A percentile compares a stretch with the other conserved stretches of the same genome.
Evolutionary conservation across 2,329 filamentous ascomycete genomes (phyloP).

Genomic region (Zasmidium citrigriseum): DNA sequence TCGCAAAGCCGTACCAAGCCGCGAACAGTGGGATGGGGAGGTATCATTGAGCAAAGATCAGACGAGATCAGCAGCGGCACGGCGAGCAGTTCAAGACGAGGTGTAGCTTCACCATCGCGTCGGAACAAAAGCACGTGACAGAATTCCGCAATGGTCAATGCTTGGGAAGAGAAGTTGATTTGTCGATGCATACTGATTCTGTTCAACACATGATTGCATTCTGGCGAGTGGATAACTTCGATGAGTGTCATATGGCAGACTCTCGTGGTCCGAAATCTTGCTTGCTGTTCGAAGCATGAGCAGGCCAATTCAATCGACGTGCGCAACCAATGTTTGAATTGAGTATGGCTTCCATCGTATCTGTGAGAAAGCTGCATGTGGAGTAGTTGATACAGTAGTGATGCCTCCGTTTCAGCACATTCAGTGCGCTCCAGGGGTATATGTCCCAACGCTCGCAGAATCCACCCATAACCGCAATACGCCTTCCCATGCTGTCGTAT

Average conservation of each 20-base stretch:
- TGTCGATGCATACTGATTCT: no score
- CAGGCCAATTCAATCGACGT: no score
- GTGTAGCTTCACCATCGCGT: neutral
- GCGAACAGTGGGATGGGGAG: neutral
- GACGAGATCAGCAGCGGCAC: neutral
- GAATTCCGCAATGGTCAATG: neutral
- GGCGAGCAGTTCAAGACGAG: neutral
- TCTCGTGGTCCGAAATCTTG: no score
- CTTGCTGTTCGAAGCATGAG: no score
- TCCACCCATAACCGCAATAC: neutral
- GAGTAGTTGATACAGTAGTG: neutral
- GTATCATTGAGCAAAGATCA: neutral
- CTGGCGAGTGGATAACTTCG: no score
- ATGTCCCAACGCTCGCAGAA: neutral
- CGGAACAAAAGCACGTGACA: neutral
- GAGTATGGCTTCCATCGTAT: no score
- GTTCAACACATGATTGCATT: no score
- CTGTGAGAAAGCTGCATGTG: no score
- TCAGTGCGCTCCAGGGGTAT: neutral
- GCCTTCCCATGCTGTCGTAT: slow-evolving; percentile 4
- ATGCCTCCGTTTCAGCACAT: neutral
- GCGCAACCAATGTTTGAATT: no score
- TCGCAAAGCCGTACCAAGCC: slow-evolving; percentile 4
- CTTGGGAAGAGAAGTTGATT: neutral
- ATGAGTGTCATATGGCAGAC: no score